phyloP scores from a whole-genome alignment of 140 eudicot genomes.

The Flaveria floridana region DNA sequence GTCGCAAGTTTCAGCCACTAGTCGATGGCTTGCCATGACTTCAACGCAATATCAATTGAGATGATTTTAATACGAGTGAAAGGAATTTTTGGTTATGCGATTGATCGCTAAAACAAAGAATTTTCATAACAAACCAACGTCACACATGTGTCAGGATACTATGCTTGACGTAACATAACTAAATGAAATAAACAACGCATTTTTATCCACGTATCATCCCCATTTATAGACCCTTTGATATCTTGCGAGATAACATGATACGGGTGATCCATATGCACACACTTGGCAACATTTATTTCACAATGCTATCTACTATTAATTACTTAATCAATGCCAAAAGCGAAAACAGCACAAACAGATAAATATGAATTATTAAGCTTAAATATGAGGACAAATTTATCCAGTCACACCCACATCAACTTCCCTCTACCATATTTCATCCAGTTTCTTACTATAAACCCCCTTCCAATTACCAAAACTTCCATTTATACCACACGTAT shows the following conservation, averaged over 20 bases:
- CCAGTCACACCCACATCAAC: slow-evolving; percentile 31
- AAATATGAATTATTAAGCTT: slow-evolving; percentile 25
- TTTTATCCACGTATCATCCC: neutral
- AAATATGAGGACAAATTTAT: slow-evolving; percentile 23
- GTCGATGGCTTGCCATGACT: too few relatives aligned
- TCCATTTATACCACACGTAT: slow-evolving; percentile 5
- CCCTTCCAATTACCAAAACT: neutral
- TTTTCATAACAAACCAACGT: neutral
- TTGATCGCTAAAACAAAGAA: neutral
- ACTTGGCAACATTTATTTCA: slow-evolving; percentile 28
- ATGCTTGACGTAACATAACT: too few relatives aligned
- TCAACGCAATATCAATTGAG: too few relatives aligned
- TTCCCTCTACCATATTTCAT: slow-evolving; percentile 22
- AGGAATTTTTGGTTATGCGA: too few relatives aligned
- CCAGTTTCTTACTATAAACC: neutral
- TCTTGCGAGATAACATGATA: slow-evolving; percentile 20
- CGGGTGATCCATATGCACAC: slow-evolving; percentile 28
- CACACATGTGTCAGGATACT: too few relatives aligned
- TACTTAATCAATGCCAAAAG: slow-evolving; percentile 35
- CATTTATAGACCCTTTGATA: neutral
- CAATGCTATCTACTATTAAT: slow-evolving; percentile 14
- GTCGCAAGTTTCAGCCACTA: too few relatives aligned
- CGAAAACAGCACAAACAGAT: slow-evolving; percentile 27
- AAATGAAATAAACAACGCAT: neutral
- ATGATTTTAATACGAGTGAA: too few relatives aligned